Base-by-base conservation (phyloP, 1,284 basidiomycete genomes). In the Cerrena zonata region DNA sequence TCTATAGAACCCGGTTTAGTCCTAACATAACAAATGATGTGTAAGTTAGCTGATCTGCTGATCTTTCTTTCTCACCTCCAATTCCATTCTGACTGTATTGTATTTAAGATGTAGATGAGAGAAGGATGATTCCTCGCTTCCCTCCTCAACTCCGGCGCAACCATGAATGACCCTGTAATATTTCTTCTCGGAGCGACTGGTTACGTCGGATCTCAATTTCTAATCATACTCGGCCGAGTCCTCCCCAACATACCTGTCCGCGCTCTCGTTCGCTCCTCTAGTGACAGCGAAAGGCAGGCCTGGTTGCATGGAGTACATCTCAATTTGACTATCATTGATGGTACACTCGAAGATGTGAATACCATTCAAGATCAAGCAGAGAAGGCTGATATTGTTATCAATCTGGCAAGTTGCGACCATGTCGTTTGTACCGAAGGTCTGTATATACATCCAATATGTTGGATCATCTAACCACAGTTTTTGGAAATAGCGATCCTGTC, bases 141-240 rank as follows among this genome's bases (percentile, higher is more conserved):
- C n/a, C n/a, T n/a, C n/a, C n/a, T n/a, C n/a, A n/a, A n/a, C n/a
- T n/a, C n/a, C n/a, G n/a, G n/a, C n/a, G n/a, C n/a, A n/a, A n/a
- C n/a, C n/a, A 34, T 34, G 30, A 15, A 34, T 7, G 15, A 15
- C 15, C 30, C 30, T 15, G 15, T 15, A 34, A 56, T 73, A 50
- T 71, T 75, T 59, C 62, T 74, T 50, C 58, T 74, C 15, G 73
- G 74, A 10, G 72, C 70, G 1, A 73, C 71, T 4, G 73, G 74
- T n/a, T 74, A 66, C 58, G 54, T 74, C 15, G 73, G 72, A 27
- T 67, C 66, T 12, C 67, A 73, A 47, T 66, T 75, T 48, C 60
- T 75, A 13, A 30, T 61, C 2, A 49, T 65, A 11, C 56, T 73
- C 2, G 64, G 62, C 13, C 55, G 58, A 21, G 64, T 68, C 21